phyloP scores from a whole-genome alignment of 768 basidiomycete genomes.

The Podaxis pistillaris region DNA sequence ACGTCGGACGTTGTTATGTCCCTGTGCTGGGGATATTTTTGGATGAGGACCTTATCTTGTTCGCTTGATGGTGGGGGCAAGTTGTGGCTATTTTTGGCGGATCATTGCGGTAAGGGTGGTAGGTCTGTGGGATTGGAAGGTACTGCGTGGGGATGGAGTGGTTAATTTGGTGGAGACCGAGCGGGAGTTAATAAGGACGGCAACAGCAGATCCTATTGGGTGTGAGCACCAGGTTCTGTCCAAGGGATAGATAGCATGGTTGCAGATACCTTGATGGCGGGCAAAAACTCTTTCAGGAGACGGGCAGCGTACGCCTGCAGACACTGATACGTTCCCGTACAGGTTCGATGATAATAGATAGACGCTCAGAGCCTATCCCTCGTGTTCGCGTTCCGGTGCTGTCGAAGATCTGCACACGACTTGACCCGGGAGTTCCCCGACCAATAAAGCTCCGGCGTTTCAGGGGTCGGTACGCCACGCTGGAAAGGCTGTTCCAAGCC shows the following conservation, averaged over 20 bases:
- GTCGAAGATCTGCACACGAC: conserved; percentile 4
- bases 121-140: conserved; percentile 4
- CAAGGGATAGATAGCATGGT: background rate
- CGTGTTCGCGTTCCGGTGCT: background rate
- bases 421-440: background rate
- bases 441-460: background rate
- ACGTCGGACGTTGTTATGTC: background rate
- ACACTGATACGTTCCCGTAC: too few species aligned
- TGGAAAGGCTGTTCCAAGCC: background rate
- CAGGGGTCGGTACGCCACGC: background rate
- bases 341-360: background rate
- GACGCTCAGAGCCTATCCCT: background rate
- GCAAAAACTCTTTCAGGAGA: background rate
- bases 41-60: background rate
- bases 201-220: background rate
- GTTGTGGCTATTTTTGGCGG: conserved; percentile 3
- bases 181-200: background rate
- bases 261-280: background rate
- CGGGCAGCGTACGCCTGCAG: background rate
- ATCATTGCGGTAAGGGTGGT: background rate
- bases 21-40: conserved; percentile 2
- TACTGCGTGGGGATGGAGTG: conserved; percentile 1
- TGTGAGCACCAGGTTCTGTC: background rate
- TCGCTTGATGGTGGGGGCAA: background rate
- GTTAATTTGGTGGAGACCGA: background rate